phyloP scores from a whole-genome alignment of 345 rosid genomes.

The Syzygium oleosum region DNA sequence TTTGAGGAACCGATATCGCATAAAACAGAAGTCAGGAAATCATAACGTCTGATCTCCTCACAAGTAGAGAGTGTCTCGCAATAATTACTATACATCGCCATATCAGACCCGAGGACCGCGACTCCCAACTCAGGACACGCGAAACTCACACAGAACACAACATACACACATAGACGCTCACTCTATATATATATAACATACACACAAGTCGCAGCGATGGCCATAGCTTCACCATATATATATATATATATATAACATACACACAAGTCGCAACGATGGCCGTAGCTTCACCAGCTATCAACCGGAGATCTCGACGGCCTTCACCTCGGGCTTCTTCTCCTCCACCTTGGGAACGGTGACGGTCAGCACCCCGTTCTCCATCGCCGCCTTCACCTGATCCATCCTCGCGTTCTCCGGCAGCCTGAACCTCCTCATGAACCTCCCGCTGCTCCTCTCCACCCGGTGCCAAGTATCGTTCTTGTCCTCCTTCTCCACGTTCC shows the following conservation, averaged over 20 bases:
- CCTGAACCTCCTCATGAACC: constrained; percentile 21
- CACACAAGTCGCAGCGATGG: neutral
- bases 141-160: neutral
- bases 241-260: neutral
- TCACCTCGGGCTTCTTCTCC: constrained; percentile 13
- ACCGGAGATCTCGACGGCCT: constrained; percentile 10
- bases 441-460: constrained; percentile 20
- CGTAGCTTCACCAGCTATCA: neutral
- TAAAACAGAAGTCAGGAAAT: neutral
- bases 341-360: constrained; percentile 15
- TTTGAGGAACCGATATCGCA: neutral
- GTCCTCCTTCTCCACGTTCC: constrained; percentile 20
- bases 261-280: neutral
- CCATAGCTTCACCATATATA: neutral
- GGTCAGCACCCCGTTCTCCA: constrained; percentile 22
- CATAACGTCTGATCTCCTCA: neutral
- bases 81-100: neutral
- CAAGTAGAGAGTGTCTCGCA: neutral
- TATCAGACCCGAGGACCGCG: neutral
- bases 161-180: neutral
- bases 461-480: constrained; percentile 18
- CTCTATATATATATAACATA: neutral
- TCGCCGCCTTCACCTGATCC: constrained; percentile 11
- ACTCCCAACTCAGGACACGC: neutral
- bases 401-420: constrained; percentile 14